Evolutionary conservation across 768 basidiomycete species (phyloP), one percentile per base, ranked within the genome.

Genomic region (Auricularia sp.): DNA sequence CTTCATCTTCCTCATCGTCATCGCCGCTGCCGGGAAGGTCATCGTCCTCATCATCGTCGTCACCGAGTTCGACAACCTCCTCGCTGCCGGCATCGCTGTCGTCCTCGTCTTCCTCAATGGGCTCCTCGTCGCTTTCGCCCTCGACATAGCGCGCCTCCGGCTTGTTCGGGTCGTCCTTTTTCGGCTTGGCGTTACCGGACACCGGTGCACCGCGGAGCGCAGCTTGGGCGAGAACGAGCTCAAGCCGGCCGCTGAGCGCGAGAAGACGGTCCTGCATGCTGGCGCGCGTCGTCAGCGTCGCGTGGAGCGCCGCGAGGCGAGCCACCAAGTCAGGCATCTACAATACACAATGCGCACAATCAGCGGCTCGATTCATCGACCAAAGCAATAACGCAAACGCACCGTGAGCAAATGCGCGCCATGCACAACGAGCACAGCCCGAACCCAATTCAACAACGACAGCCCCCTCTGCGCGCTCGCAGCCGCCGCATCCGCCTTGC

Each of bases 331-430:
- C 92, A 4, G 96, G 96, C 76, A 98, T 89, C 94, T 98, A 18
- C 29, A 29, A 29, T 29, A 29, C 29, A 29, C 29, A 29, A 29
- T 29, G 29, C 29, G 29, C 29, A 29, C 29, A 3, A 63, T 18
- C 35, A 64, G 35, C 13, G 61, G 45, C 63, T 37, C 54, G 21
- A 65, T 24, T 61, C 11, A 33, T n/a, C 11, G 44, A 1, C 35
- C 11, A 59, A 37, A n/a, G 42, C 11, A 14, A 11, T 16, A 33
- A 16, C 3, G 36, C 37, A 63, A 47, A 82, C 90, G 69, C 71
- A 96, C 95, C 44, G 95, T 96, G 88, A 98, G 91, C 63, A 99
- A 82, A 74, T 98, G 88, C 0, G 90, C 89, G 59, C 92, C 89
- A 74, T 98, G 94, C 14, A 93, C 81, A 14, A 88, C 81, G 63